A percentile compares a stretch with the other conserved stretches of the same genome.
Evolutionary conservation across 2,329 filamentous ascomycete genomes (phyloP).

Genomic region (Zymoseptoria passerinii): DNA sequence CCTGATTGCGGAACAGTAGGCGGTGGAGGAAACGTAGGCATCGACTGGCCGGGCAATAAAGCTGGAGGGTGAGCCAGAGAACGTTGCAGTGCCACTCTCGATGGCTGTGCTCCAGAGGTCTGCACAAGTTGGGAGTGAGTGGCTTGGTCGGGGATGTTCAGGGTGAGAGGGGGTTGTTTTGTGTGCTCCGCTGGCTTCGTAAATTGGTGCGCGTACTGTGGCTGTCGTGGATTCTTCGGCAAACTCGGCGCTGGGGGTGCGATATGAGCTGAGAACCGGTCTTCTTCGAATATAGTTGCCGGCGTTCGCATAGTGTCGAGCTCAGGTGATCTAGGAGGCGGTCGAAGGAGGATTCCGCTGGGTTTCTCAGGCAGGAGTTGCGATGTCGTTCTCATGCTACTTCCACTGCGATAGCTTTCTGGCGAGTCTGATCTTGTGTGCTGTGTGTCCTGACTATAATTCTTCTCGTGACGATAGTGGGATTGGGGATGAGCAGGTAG

Average conservation of each 20-base stretch:
- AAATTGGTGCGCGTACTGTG: conserved; percentile 11
- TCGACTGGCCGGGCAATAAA: background rate
- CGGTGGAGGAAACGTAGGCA: background rate
- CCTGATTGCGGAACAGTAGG: background rate
- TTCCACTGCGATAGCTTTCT: conserved; percentile 16
- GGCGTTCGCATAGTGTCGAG: conserved; percentile 17
- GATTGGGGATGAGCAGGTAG: background rate
- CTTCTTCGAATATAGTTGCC: conserved; percentile 29
- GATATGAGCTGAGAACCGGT: conserved; percentile 11
- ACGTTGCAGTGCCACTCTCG: background rate
- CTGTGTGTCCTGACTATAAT: background rate
- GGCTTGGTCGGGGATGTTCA: conserved; percentile 18
- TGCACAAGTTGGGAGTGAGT: background rate
- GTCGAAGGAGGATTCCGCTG: conserved; percentile 9
- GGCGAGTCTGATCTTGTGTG: conserved; percentile 7
- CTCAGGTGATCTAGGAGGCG: conserved; percentile 12
- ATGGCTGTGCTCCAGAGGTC: background rate
- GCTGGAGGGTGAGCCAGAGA: background rate
- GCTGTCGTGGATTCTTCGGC: conserved; percentile 1
- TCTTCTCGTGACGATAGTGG: conserved; percentile 1
- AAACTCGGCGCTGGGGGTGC: conserved; percentile 4
- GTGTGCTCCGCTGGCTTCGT: conserved; percentile 12
- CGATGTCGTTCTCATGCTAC: conserved; percentile 23
- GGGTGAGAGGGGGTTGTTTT: conserved; percentile 14
- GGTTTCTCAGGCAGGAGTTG: conserved; percentile 29